Evolutionary conservation across 345 rosid species (phyloP).

Genomic region (Camelina sativa): DNA sequence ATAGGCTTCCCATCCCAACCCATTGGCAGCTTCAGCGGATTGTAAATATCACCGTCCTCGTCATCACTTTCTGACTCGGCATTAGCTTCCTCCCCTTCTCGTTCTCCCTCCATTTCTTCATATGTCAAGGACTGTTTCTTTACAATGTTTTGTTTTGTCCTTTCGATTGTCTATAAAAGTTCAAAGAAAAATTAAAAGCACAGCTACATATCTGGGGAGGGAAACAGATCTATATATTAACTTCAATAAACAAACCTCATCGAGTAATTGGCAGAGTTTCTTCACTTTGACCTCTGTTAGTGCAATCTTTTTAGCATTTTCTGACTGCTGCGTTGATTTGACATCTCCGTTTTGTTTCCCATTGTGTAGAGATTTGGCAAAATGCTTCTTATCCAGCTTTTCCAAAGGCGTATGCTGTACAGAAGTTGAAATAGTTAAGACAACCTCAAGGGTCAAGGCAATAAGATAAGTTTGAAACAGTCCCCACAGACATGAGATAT

Average conservation of each 20-base stretch:
- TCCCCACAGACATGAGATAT: not conserved
- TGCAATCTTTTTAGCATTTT: constrained; percentile 65
- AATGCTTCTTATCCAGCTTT: constrained; percentile 86
- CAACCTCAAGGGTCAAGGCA: constrained; percentile 6
- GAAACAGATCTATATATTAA: not conserved
- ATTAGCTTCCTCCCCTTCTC: constrained; percentile 92
- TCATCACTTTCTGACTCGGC: constrained; percentile 96
- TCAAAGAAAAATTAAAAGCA: not conserved
- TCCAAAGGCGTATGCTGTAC: constrained; percentile 83
- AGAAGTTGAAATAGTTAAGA: constrained; percentile 16
- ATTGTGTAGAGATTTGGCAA: constrained; percentile 67
- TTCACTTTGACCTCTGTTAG: constrained; percentile 73
- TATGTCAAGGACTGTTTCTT: constrained; percentile 96
- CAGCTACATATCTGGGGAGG: not conserved
- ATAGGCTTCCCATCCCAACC: constrained; percentile 99
- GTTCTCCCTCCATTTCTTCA: constrained; percentile 97
- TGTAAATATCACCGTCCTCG: constrained; percentile 93
- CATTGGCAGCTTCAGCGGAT: constrained; percentile 95
- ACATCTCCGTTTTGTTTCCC: constrained; percentile 61
- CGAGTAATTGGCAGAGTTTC: constrained; percentile 71
- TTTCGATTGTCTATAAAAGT: constrained; percentile 60
- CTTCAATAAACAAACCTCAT: constrained; percentile 61
- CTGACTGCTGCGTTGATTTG: constrained; percentile 51
- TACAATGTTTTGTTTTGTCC: constrained; percentile 80
- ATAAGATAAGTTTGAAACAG: constrained; percentile 21